phyloP scores from a whole-genome alignment of 345 rosid species.

The Erodium maritimum region DNA sequence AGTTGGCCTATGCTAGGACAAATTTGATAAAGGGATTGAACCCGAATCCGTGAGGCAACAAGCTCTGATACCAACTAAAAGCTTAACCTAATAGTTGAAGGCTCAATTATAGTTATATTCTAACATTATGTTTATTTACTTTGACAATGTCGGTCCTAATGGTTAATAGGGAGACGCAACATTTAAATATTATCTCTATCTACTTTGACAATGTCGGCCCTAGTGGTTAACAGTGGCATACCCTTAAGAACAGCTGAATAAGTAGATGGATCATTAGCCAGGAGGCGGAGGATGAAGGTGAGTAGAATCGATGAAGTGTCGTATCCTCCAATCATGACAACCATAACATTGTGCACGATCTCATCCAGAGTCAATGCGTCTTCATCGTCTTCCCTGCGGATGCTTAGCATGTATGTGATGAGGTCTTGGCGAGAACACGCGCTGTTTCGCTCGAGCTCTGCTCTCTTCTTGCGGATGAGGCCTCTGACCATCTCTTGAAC shows the following conservation, averaged over 20 bases:
- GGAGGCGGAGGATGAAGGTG: constrained; percentile 34
- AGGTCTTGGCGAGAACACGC: constrained; percentile 28
- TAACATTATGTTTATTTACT: too few species aligned
- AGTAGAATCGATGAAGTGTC: constrained; percentile 39
- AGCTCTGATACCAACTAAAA: too few species aligned
- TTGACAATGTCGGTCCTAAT: too few species aligned
- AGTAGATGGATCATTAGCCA: constrained; percentile 28
- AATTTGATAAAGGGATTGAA: too few species aligned
- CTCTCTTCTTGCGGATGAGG: constrained; percentile 27
- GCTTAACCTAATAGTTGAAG: too few species aligned
- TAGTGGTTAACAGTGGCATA: too few species aligned
- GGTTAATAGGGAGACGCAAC: too few species aligned
- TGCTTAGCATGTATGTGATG: constrained; percentile 32
- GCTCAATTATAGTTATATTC: too few species aligned
- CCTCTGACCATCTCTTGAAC: constrained; percentile 18
- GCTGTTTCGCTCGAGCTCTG: constrained; percentile 17
- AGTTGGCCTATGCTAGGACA: too few species aligned
- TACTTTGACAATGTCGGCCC: too few species aligned
- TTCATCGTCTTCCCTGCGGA: constrained; percentile 4
- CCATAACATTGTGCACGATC: constrained; percentile 35
- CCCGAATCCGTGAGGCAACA: too few species aligned
- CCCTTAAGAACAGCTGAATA: constrained; percentile 38
- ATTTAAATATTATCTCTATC: too few species aligned
- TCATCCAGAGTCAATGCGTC: constrained; percentile 28
- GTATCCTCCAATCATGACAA: constrained; percentile 49